Percentiles rank a stretch among this genome's conserved stretches.
phyloP scores from a whole-genome alignment of 2,329 filamentous ascomycete species.

The Zymoseptoria tritici region DNA sequence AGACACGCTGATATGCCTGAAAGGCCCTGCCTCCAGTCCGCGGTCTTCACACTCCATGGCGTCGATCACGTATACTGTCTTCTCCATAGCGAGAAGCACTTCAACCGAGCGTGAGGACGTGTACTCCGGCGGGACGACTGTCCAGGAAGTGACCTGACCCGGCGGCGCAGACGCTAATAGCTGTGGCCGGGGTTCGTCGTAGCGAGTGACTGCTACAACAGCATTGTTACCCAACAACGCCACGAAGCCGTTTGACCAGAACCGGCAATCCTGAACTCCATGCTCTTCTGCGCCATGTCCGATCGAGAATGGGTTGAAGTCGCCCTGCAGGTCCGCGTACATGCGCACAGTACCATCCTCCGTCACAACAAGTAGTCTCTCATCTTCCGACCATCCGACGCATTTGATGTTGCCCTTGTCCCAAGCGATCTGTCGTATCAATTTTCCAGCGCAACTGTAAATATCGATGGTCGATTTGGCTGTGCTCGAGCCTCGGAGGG shows the following conservation, averaged over 20 bases:
- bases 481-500: constrained; percentile 63
- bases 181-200: constrained; percentile 83
- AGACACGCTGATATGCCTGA: constrained; percentile 82
- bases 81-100: constrained; percentile 74
- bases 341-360: constrained; percentile 85
- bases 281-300: constrained; percentile 82
- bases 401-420: constrained; percentile 82
- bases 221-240: constrained; percentile 83
- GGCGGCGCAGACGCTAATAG: constrained; percentile 68
- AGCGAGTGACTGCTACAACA: constrained; percentile 77
- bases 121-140: constrained; percentile 76
- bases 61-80: constrained; percentile 81
- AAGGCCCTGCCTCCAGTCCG: constrained; percentile 83
- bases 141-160: constrained; percentile 79
- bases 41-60: constrained; percentile 85
- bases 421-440: constrained; percentile 61
- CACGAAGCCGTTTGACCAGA: constrained; percentile 89
- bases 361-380: constrained; percentile 80
- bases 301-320: constrained; percentile 89
- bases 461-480: constrained; percentile 84
- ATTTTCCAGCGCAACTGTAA: constrained; percentile 86
- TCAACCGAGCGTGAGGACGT: constrained; percentile 91
- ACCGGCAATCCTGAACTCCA: constrained; percentile 80
- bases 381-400: constrained; percentile 93
- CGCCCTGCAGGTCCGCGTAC: constrained; percentile 84